A percentile compares a stretch with the other conserved stretches of the same genome.
Conservation (phyloP, 768 basidiomycete genomes). For the Tephrocybe sp. region DNA sequence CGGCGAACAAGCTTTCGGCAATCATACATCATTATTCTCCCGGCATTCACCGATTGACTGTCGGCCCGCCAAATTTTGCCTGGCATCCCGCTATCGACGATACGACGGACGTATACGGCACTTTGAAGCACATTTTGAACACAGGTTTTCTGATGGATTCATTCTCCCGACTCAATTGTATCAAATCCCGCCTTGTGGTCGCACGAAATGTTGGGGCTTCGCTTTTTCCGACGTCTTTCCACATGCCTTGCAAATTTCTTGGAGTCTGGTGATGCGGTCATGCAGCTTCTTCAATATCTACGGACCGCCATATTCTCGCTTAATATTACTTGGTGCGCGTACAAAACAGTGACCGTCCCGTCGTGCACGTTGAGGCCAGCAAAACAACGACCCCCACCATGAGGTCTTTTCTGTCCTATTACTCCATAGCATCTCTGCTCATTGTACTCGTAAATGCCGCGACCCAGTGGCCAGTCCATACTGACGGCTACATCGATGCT, state of each 20-base stretch:
- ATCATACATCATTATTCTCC: too few species aligned
- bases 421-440: neutral
- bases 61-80: too few species aligned
- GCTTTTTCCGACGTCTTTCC: neutral
- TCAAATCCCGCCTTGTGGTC: too few species aligned
- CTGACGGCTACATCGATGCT: conserved; percentile 4
- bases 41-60: too few species aligned
- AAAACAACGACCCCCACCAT: neutral
- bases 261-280: conserved; percentile 8
- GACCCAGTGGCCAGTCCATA: conserved; percentile 4
- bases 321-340: neutral
- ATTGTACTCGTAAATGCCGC: neutral
- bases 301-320: conserved; percentile 9
- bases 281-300: neutral
- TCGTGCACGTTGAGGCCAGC: neutral
- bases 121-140: too few species aligned
- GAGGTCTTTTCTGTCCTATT: neutral
- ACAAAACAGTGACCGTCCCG: neutral
- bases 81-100: too few species aligned
- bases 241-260: neutral
- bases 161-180: too few species aligned
- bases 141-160: too few species aligned
- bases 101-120: too few species aligned
- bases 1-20: too few species aligned
- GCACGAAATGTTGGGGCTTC: neutral